Base-by-base conservation (phyloP, 1,284 basidiomycete species). In the Sphaerobolus stellatus region DNA sequence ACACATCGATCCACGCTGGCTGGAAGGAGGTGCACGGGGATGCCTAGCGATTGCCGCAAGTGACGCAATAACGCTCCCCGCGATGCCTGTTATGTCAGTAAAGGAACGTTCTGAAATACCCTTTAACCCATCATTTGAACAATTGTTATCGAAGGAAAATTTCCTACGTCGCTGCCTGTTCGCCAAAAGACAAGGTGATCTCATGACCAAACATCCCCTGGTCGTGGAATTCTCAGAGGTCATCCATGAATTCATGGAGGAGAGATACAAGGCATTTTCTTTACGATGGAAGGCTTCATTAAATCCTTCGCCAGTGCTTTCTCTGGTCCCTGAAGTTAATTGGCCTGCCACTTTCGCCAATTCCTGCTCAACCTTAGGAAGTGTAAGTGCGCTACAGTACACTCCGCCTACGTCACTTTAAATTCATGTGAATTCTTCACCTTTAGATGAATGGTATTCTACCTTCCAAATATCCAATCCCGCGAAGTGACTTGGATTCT, bases 1-100 rank as follows among this genome's bases (percentile, higher is more conserved):
- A 4, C 76, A 75, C 59, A 70, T 84, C 22, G 75, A 83, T 58
- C 59, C 63, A 27, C 57, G 68, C n/a, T 84, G 82, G 82, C 58
- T 73, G 3, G 58, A 51, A 4, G 81, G 80, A 0, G 83, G 82
- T 2, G 66, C 62, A 2, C 78, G 79, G 54, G 72, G 79, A 18
- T 69, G 70, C 48, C 47, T 79, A 11, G 69, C 72, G 18, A 74
- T 83, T 40, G 68, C 75, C 25, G 75, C 75, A 54, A 81, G 74
- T 61, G 70, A 63, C 47, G 74, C 71, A 57, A 67, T 64, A 9
- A n/a, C n/a, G n/a, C 71, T 83, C 5, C 77, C 81, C 0, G 79
- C 75, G 58, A 79, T 83, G 72, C 80, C 83, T 3, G 62, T 80
- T 20, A n/a, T n/a, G n/a, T 75, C 75, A 4, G 43, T 54, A 11